A percentile compares a stretch with the other conserved stretches of the same genome.
Evolutionary conservation across 2,329 filamentous ascomycete species (phyloP).

Genomic region (Paraphoma chrysanthemicola): DNA sequence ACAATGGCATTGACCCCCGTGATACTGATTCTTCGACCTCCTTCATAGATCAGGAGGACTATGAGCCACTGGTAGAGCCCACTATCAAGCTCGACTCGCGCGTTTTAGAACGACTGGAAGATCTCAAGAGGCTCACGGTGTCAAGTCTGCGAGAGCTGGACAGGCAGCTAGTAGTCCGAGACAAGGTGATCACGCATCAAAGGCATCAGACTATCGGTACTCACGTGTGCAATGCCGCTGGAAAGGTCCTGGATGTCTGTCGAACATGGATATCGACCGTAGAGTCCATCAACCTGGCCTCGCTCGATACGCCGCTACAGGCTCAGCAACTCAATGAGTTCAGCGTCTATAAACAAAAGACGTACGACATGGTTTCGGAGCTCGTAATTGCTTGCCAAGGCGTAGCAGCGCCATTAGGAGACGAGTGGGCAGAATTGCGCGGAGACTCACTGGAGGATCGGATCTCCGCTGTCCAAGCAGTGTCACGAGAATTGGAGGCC

Average conservation of each 20-base stretch:
- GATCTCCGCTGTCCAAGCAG: constrained; percentile 78
- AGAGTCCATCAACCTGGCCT: constrained; percentile 88
- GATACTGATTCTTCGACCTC: constrained; percentile 71
- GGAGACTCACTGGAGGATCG: constrained; percentile 89
- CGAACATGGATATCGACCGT: constrained; percentile 88
- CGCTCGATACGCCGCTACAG: constrained; percentile 78
- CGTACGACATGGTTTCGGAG: constrained; percentile 93
- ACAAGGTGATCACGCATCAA: constrained; percentile 81
- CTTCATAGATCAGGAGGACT: constrained; percentile 86
- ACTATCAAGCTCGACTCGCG: constrained; percentile 76
- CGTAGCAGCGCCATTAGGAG: constrained; percentile 87
- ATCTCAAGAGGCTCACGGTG: constrained; percentile 84
- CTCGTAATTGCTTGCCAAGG: constrained; percentile 86
- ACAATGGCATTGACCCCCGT: constrained; percentile 67
- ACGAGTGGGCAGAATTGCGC: constrained; percentile 94
- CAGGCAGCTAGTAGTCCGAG: constrained; percentile 76
- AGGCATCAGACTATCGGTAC: constrained; percentile 83
- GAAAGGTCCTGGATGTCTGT: constrained; percentile 85
- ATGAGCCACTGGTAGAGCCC: constrained; percentile 75
- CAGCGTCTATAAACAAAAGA: constrained; percentile 85
- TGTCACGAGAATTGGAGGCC: constrained; percentile 81
- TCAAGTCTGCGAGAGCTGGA: constrained; percentile 86
- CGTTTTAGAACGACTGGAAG: constrained; percentile 82
- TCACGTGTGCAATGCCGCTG: constrained; percentile 77
- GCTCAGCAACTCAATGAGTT: constrained; percentile 89